phyloP scores from a whole-genome alignment of 192 early-diverging fungal species.

The Coemansia sp. region DNA sequence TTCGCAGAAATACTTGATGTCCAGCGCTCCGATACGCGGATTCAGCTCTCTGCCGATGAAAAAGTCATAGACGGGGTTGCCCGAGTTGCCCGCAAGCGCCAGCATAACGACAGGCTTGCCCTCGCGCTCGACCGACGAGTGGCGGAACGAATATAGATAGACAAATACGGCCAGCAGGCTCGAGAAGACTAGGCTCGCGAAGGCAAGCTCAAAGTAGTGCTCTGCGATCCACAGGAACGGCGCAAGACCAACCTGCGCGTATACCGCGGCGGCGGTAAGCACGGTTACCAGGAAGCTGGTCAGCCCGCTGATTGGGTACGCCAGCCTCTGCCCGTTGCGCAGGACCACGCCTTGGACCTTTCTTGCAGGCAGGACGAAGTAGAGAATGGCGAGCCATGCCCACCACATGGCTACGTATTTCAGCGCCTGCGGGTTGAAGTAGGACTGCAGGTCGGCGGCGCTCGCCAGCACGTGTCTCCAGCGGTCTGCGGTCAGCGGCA shows the following conservation, averaged over 20 bases:
- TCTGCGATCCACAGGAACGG: conserved; percentile 81
- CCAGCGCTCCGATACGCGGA: conserved; percentile 77
- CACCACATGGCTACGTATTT: conserved; percentile 65
- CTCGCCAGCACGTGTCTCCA: conserved; percentile 34
- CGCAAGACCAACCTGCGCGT: conserved; percentile 52
- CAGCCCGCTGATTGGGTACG: conserved; percentile 84
- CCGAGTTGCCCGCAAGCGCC: conserved; percentile 87
- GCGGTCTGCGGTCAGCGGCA: conserved; percentile 23
- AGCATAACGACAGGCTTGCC: conserved; percentile 58
- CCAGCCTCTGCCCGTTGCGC: conserved; percentile 67
- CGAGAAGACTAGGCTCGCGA: conserved; percentile 66
- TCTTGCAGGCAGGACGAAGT: conserved; percentile 67
- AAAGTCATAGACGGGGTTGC: conserved; percentile 87
- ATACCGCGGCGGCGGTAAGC: conserved; percentile 38
- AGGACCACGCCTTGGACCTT: conserved; percentile 63
- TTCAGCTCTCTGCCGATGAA: conserved; percentile 97
- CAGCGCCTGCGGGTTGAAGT: conserved; percentile 35
- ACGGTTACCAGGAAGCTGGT: conserved; percentile 58
- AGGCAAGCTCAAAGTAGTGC: conserved; percentile 70
- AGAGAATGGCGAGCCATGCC: conserved; percentile 62
- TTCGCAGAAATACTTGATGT: conserved; percentile 94
- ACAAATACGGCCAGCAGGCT: conserved; percentile 65
- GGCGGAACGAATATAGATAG: conserved; percentile 71
- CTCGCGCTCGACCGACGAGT: conserved; percentile 15
- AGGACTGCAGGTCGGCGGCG: conserved; percentile 51